Evolutionary conservation across 345 rosid species (phyloP).

Genomic region (Eucalyptus polyanthemos): DNA sequence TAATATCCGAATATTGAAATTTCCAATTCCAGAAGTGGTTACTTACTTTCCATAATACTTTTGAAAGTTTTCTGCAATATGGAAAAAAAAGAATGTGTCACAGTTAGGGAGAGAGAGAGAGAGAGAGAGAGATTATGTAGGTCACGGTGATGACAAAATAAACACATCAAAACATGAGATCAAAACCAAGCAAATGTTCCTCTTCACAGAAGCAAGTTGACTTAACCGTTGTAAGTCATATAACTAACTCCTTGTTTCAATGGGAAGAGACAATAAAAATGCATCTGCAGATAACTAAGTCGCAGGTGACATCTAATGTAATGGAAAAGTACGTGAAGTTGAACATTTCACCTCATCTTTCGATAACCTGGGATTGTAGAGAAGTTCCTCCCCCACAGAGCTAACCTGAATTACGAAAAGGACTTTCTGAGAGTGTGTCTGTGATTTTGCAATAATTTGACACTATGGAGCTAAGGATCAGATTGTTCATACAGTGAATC

Average conservation of each 20-base stretch:
- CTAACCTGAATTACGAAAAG: conserved; percentile 39
- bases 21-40: not conserved
- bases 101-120: not conserved
- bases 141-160: not conserved
- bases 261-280: not conserved
- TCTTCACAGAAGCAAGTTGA: not conserved
- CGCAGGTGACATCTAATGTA: not conserved
- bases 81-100: not conserved
- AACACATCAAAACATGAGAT: not conserved
- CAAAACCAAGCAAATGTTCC: not conserved
- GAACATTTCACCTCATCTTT: conserved; percentile 55
- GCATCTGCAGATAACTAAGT: not conserved
- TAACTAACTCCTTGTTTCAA: not conserved
- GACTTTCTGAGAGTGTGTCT: not conserved
- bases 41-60: conserved; percentile 76
- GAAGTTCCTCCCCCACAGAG: conserved; percentile 86
- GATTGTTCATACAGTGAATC: conserved; percentile 49
- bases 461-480: not conserved
- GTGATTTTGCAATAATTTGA: not conserved
- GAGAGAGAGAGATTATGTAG: not conserved
- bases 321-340: not conserved
- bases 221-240: not conserved
- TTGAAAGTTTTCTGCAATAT: conserved; percentile 66
- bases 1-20: not conserved
- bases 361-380: conserved; percentile 63